These are phyloP conservation scores for Aquanectria penicillioides DNA, from an alignment of 2,329 filamentous ascomycete species.

Conservation along the genomic window DNA sequence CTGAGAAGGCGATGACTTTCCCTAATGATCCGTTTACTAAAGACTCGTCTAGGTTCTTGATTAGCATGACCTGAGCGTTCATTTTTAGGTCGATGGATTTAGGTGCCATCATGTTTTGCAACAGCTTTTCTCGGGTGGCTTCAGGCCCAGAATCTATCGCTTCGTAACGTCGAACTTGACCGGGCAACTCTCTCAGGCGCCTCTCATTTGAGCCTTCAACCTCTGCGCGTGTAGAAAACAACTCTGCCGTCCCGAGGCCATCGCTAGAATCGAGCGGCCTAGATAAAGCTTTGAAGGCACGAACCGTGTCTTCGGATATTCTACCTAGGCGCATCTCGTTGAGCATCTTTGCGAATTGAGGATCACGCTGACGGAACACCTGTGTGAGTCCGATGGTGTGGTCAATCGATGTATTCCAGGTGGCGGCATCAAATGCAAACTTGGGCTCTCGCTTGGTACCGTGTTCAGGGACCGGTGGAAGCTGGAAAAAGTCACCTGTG, in stretches of 20 bases:
- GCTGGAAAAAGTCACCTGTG: constrained; percentile 97
- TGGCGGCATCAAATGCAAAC: constrained; percentile 92
- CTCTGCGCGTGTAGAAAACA: constrained; percentile 91
- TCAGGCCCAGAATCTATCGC: constrained; percentile 81
- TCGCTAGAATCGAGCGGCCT: constrained; percentile 79
- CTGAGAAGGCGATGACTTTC: constrained; percentile 68
- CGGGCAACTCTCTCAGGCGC: constrained; percentile 77
- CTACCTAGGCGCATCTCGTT: constrained; percentile 96
- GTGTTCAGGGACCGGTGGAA: constrained; percentile 89
- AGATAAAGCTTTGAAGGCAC: constrained; percentile 77
- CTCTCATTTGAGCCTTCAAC: constrained; percentile 86
- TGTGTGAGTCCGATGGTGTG: constrained; percentile 96
- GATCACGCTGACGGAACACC: constrained; percentile 94
- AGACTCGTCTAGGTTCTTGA: constrained; percentile 96
- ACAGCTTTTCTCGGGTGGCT: constrained; percentile 76
- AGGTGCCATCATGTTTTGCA: constrained; percentile 94
- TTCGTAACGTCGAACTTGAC: constrained; percentile 74
- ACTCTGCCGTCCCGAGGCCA: constrained; percentile 77
- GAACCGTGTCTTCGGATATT: constrained; percentile 79
- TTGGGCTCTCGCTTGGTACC: constrained; percentile 74
- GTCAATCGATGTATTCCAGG: constrained; percentile 92
- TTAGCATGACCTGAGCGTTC: constrained; percentile 98
- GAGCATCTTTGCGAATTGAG: constrained; percentile 89
- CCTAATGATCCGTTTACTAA: constrained; percentile 95
- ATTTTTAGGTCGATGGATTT: constrained; percentile 83